Conservation (phyloP, 805 yeast genomes). For the Grigorovia humatica region DNA sequence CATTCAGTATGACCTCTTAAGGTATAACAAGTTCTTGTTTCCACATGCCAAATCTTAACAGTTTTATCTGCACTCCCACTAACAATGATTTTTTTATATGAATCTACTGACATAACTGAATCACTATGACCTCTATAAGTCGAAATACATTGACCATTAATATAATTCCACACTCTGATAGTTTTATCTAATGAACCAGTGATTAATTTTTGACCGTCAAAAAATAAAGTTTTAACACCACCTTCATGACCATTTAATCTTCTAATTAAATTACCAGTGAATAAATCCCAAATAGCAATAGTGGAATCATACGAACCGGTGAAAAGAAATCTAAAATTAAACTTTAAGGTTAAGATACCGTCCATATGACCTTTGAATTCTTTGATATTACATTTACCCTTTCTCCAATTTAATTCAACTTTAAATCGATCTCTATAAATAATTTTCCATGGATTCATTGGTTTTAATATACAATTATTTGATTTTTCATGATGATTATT, state of each 20-base stretch:
- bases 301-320: slow-evolving; percentile 91
- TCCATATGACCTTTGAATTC: slow-evolving; percentile 75
- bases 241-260: slow-evolving; percentile 82
- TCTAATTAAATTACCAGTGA: slow-evolving; percentile 62
- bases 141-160: slow-evolving; percentile 87
- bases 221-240: slow-evolving; percentile 76
- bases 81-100: slow-evolving; percentile 69
- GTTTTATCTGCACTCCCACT: slow-evolving; percentile 90
- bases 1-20: slow-evolving; percentile 88
- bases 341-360: slow-evolving; percentile 82
- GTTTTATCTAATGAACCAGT: slow-evolving; percentile 89
- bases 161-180: slow-evolving; percentile 91
- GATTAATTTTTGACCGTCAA: slow-evolving; percentile 81
- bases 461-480: not conserved
- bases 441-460: slow-evolving; percentile 79
- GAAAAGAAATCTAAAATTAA: slow-evolving; percentile 66
- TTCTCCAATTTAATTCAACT: slow-evolving; percentile 92
- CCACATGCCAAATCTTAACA: slow-evolving; percentile 94
- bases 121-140: slow-evolving; percentile 90
- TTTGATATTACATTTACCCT: slow-evolving; percentile 55
- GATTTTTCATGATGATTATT: not conserved
- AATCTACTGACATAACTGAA: slow-evolving; percentile 77
- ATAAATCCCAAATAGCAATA: slow-evolving; percentile 87
- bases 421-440: slow-evolving; percentile 85
- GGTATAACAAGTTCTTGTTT: slow-evolving; percentile 83